Conservation (phyloP, 163 green algal genomes). For the Chlamydomonas reinhardtii region DNA sequence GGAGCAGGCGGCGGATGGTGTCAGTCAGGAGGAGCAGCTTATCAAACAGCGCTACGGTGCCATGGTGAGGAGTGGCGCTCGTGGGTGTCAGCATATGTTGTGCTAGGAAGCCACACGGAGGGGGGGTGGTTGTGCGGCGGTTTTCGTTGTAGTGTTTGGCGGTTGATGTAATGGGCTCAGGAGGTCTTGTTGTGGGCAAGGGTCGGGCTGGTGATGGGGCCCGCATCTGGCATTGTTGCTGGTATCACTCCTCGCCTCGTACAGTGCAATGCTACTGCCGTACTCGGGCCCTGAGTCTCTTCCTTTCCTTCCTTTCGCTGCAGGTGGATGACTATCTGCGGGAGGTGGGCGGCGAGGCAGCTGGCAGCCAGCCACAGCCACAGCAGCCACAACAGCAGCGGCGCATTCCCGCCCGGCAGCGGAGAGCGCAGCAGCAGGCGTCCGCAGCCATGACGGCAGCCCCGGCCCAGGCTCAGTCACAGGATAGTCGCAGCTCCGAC, state of each 20-base stretch:
- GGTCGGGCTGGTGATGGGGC: too few species aligned
- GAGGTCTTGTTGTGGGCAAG: too few species aligned
- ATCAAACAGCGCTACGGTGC: conserved; percentile 27
- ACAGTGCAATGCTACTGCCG: too few species aligned
- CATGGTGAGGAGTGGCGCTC: background rate
- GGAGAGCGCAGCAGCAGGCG: background rate
- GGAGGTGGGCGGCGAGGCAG: background rate
- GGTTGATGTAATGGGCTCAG: too few species aligned
- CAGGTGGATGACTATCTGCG: conserved; percentile 20
- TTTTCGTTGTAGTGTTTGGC: too few species aligned
- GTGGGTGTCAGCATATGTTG: too few species aligned
- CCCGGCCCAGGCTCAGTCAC: background rate
- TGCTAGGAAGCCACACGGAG: too few species aligned
- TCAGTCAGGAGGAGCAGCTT: background rate
- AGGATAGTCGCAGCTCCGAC: background rate
- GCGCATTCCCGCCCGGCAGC: background rate
- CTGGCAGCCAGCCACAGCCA: background rate
- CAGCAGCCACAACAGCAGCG: background rate
- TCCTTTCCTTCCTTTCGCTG: background rate
- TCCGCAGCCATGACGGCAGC: too few species aligned
- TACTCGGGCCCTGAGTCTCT: background rate
- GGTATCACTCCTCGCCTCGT: background rate
- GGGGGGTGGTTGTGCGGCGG: too few species aligned
- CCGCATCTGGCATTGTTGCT: too few species aligned
- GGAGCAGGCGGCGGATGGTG: too few species aligned